Evolutionary conservation across 345 rosid species (phyloP).

Genomic region (Rubroshorea leprosula): DNA sequence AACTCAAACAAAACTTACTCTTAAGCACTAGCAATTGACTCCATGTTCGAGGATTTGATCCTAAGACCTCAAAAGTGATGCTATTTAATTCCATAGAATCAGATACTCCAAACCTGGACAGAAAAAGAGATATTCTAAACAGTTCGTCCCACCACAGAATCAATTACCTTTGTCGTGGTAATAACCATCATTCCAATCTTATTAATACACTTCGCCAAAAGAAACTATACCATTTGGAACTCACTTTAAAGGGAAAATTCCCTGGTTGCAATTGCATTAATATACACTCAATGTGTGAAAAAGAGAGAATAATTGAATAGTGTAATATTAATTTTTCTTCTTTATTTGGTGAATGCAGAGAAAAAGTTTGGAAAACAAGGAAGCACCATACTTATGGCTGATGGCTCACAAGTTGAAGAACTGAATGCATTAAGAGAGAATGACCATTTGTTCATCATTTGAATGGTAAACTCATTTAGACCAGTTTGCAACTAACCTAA

Average conservation of each 20-base stretch:
- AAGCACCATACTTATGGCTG: slow-evolving; percentile 60
- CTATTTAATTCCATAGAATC: too few relatives aligned
- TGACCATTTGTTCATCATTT: slow-evolving; percentile 67
- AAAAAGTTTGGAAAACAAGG: slow-evolving; percentile 68
- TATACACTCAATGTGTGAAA: background rate
- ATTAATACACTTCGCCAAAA: too few relatives aligned
- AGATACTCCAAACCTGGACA: too few relatives aligned
- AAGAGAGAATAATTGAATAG: background rate
- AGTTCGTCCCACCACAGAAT: too few relatives aligned
- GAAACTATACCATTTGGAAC: too few relatives aligned
- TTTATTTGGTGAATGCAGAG: slow-evolving; percentile 42
- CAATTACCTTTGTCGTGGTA: too few relatives aligned
- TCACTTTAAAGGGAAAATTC: background rate
- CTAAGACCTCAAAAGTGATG: slow-evolving; percentile 3
- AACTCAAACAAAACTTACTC: too few relatives aligned
- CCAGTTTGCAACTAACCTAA: background rate
- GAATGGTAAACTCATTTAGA: slow-evolving; percentile 10
- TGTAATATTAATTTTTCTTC: slow-evolving; percentile 9
- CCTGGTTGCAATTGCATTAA: background rate
- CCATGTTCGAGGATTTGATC: background rate
- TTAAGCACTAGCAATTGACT: background rate
- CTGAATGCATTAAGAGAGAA: slow-evolving; percentile 65
- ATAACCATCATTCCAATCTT: too few relatives aligned
- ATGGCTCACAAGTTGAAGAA: slow-evolving; percentile 80
- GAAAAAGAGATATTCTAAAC: too few relatives aligned